A percentile compares a stretch with the other conserved stretches of the same genome.
Evolutionary conservation across 2,329 filamentous ascomycete genomes (phyloP).

Genomic region (Pseudophaeomoniella oleicola): DNA sequence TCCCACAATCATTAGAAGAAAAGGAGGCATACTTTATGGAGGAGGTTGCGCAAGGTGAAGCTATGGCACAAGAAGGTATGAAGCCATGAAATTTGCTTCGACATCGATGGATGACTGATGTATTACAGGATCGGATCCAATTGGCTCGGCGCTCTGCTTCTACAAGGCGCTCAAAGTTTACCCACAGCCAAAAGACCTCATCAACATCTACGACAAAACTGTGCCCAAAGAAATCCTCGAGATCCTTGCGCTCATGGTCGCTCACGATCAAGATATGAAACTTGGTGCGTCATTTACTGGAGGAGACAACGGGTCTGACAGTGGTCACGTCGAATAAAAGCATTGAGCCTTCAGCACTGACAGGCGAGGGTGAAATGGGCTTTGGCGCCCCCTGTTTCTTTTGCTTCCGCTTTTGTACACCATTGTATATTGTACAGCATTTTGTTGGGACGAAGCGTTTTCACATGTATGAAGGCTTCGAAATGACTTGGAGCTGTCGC

Average conservation of each 20-base stretch:
- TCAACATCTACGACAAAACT: constrained; percentile 96
- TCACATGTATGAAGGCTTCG: neutral
- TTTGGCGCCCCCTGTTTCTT: too few relatives aligned
- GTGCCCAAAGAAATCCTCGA: constrained; percentile 95
- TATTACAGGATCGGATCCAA: constrained; percentile 23
- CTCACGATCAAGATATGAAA: constrained; percentile 63
- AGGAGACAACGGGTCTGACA: constrained; percentile 17
- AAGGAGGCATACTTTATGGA: constrained; percentile 95
- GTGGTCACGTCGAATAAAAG: constrained; percentile 11
- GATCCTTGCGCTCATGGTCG: constrained; percentile 95
- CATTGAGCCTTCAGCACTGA: too few relatives aligned
- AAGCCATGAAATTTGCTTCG: neutral
- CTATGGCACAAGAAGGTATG: constrained; percentile 68
- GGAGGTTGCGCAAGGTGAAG: constrained; percentile 80
- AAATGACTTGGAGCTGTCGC: neutral
- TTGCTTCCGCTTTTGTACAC: neutral
- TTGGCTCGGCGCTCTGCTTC: constrained; percentile 87
- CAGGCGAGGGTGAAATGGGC: too few relatives aligned
- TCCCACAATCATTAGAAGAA: constrained; percentile 80
- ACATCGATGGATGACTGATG: constrained; percentile 8
- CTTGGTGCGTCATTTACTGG: constrained; percentile 32
- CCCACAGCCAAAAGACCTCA: constrained; percentile 80
- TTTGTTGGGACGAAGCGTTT: neutral
- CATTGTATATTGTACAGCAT: neutral
- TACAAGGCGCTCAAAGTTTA: constrained; percentile 99